Base-by-base conservation (phyloP, 2,329 filamentous ascomycete species). In the Trichoderma hamatum region DNA sequence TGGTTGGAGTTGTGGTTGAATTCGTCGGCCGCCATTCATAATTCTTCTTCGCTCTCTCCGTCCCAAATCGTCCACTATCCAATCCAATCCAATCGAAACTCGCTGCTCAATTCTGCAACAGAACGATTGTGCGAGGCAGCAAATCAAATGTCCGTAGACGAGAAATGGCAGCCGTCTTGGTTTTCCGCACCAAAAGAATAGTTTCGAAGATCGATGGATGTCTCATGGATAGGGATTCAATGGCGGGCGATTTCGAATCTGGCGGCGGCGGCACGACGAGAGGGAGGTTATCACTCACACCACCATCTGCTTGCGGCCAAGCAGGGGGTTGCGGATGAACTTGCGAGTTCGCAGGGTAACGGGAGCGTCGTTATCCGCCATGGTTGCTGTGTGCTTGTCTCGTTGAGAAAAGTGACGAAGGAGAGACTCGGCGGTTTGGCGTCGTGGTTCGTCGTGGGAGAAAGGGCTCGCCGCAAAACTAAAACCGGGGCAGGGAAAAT, bases 311-410 rank as follows among this genome's bases (percentile, higher is more conserved):
- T 97, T 97, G 84, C 95, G 92, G 84, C 92, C 93, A 83, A 99
- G 91, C 82, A 99, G 93, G 84, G 96, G 93, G 91, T 99, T 99
- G 88, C 94, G 93, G 87, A 98, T 96, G 92, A 99, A 99, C 89
- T 98, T 98, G 92, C 96, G 95, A 86, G 96, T 99, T 88, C 96
- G 90, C 86, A 94, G 86, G 80, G 91, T 94, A 82, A 94, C 90
- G 82, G 90, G 85, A 79, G 85, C 84, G 82, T 93, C 90, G 81
- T 85, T 84, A 86, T 94, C 92, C 86, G 94, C 92, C 95, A 97
- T 97, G 84, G 85, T 96, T 87, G 85, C 85, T 75, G 73, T 73
- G 76, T 76, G 77, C 30, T 58, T 67, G 69, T 74, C 76, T 78
- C 74, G 78, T 74, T 75, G 73, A 75, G 74, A 74, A 43, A 43